These are phyloP conservation scores for Lactifluus pinguis DNA, from an alignment of 768 basidiomycete genomes.

Conservation along the genomic window DNA sequence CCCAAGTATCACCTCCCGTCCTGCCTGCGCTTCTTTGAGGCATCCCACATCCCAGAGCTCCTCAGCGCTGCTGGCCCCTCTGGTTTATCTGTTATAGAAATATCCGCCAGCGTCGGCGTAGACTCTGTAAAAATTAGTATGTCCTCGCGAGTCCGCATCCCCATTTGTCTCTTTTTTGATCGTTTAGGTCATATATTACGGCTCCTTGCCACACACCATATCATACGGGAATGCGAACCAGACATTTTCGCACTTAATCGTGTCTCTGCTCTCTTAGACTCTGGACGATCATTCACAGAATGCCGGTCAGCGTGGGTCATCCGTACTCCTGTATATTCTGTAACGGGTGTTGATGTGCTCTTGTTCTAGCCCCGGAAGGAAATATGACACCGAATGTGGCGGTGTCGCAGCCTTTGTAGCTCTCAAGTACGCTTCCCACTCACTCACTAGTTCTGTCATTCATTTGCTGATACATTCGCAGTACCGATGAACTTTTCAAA, in stretches of 20 bases:
- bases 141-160: constrained; percentile 15
- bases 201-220: constrained; percentile 70
- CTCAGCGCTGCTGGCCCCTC: constrained; percentile 52
- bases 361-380: constrained; percentile 42
- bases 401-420: constrained; percentile 66
- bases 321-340: not conserved
- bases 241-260: constrained; percentile 68
- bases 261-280: constrained; percentile 59
- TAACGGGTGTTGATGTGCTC: not conserved
- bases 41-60: constrained; percentile 61
- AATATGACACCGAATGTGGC: constrained; percentile 51
- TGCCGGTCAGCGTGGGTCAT: constrained; percentile 38
- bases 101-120: constrained; percentile 32
- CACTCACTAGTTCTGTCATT: not conserved
- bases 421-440: constrained; percentile 40
- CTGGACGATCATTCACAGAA: constrained; percentile 46
- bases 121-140: constrained; percentile 44
- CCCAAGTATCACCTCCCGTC: constrained; percentile 66
- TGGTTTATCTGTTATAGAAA: constrained; percentile 40
- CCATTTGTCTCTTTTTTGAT: not conserved
- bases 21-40: constrained; percentile 65
- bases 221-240: constrained; percentile 58
- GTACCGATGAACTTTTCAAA: constrained; percentile 72
- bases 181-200: constrained; percentile 61
- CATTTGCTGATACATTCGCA: constrained; percentile 22